Evolutionary conservation across 1,139 yeast species (phyloP).

Genomic region (Yarrowia galli): DNA sequence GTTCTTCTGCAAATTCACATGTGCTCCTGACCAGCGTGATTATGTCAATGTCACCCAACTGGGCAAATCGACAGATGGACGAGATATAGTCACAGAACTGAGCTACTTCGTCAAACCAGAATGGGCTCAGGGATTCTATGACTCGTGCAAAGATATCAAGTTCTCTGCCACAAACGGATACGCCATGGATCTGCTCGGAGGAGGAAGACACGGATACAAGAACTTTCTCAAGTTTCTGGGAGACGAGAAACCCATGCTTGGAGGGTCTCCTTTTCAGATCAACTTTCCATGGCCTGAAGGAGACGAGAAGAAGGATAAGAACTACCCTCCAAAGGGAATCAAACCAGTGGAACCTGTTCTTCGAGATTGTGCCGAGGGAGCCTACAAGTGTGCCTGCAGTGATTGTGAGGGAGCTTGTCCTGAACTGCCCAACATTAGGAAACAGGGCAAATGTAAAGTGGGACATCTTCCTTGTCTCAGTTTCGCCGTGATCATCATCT

Average conservation of each 20-base stretch:
- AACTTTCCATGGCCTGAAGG: slow-evolving; percentile 65
- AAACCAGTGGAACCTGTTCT: slow-evolving; percentile 52
- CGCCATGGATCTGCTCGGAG: slow-evolving; percentile 97
- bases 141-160: slow-evolving; percentile 88
- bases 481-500: slow-evolving; percentile 62
- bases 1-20: slow-evolving; percentile 87
- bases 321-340: slow-evolving; percentile 45
- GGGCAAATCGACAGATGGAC: slow-evolving; percentile 61
- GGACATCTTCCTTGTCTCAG: slow-evolving; percentile 79
- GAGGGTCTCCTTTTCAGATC: slow-evolving; percentile 96
- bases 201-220: slow-evolving; percentile 80
- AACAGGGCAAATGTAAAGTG: slow-evolving; percentile 58
- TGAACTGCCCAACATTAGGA: slow-evolving; percentile 55
- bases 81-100: slow-evolving; percentile 73
- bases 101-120: slow-evolving; percentile 65
- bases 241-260: slow-evolving; percentile 89
- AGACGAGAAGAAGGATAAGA: slow-evolving; percentile 40
- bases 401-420: slow-evolving; percentile 91
- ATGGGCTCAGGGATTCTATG: slow-evolving; percentile 71
- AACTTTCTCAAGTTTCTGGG: slow-evolving; percentile 87
- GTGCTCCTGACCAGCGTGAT: slow-evolving; percentile 81
- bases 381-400: slow-evolving; percentile 83
- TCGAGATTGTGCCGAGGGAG: slow-evolving; percentile 67
- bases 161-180: slow-evolving; percentile 94
- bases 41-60: slow-evolving; percentile 73